A percentile compares a stretch with the other conserved stretches of the same genome.
phyloP scores from a whole-genome alignment of 768 basidiomycete genomes.

The Fomitopsis serialis region DNA sequence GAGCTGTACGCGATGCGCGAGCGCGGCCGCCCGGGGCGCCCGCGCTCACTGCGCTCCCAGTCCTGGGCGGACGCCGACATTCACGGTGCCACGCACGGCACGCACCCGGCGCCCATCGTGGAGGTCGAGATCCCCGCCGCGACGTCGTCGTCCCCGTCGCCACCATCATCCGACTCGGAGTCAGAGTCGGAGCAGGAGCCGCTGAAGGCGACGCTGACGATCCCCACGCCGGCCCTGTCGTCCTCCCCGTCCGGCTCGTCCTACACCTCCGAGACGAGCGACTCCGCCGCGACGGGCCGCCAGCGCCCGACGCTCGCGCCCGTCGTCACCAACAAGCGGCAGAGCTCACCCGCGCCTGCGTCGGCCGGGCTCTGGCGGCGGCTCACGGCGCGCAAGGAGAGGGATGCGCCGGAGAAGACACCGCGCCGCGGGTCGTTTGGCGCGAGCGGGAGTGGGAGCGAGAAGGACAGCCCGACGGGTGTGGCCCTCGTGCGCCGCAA shows the following conservation, averaged over 20 bases:
- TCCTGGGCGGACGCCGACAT: constrained; percentile 11
- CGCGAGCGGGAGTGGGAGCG: background rate
- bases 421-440: background rate
- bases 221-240: constrained; percentile 7
- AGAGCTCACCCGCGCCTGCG: background rate
- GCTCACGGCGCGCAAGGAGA: background rate
- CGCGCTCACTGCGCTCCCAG: constrained; percentile 10
- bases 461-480: background rate
- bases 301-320: background rate
- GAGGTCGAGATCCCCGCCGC: constrained; percentile 14
- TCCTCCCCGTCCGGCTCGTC: constrained; percentile 13
- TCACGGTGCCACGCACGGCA: background rate
- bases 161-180: constrained; percentile 2
- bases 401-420: background rate
- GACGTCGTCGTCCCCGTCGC: background rate
- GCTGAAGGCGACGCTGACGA: background rate
- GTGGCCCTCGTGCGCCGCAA: background rate
- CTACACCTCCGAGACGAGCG: constrained; percentile 6
- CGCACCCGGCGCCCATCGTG: constrained; percentile 7
- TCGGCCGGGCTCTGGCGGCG: background rate
- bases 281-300: background rate
- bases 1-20: constrained; percentile 17
- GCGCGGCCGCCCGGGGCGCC: constrained; percentile 10
- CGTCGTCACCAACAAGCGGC: background rate
- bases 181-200: constrained; percentile 1